Percentiles rank a stretch among this genome's conserved stretches.
Evolutionary conservation across 768 basidiomycete species (phyloP).

Genomic region (Cubamyces lactineus): DNA sequence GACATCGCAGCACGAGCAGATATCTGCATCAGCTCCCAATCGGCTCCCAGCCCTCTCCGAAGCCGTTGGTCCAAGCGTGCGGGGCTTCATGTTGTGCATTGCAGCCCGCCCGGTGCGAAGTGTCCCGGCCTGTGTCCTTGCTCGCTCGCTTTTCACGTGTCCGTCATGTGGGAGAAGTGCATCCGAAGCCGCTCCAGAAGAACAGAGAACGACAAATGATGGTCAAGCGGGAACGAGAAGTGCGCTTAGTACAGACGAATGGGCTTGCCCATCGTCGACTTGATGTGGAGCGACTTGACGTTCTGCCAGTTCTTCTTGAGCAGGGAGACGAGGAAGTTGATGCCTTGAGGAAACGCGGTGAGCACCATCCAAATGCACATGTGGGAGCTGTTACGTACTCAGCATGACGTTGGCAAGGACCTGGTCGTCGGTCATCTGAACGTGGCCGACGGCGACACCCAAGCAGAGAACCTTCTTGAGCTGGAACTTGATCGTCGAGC

Average conservation of each 20-base stretch:
- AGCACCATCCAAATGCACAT: not conserved
- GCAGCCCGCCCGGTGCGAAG: conserved; percentile 38
- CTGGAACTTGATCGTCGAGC: conserved; percentile 99
- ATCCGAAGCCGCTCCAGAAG: conserved; percentile 8
- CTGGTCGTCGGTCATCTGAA: conserved; percentile 97
- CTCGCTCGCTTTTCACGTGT: not conserved
- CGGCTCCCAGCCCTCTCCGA: conserved; percentile 60
- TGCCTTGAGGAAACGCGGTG: conserved; percentile 54
- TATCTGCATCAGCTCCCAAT: conserved; percentile 85
- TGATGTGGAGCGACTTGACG: conserved; percentile 98
- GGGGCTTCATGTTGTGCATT: conserved; percentile 96
- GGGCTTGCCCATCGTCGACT: conserved; percentile 99
- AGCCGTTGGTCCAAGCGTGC: conserved; percentile 98
- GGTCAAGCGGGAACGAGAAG: conserved; percentile 4
- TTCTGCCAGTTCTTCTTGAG: conserved; percentile 99
- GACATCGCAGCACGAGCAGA: conserved; percentile 25
- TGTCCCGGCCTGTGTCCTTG: conserved; percentile 5
- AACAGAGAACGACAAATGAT: conserved; percentile 1
- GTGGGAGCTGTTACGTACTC: conserved; percentile 52
- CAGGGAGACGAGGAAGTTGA: conserved; percentile 99
- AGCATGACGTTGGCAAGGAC: conserved; percentile 98
- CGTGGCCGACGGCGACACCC: conserved; percentile 97
- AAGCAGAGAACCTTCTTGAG: conserved; percentile 98
- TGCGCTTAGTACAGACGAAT: conserved; percentile 82
- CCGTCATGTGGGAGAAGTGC: not conserved